Percentiles rank a stretch among this genome's conserved stretches.
Evolutionary conservation across 2,329 filamentous ascomycete species (phyloP).

Genomic region (Diaporthe sp.): DNA sequence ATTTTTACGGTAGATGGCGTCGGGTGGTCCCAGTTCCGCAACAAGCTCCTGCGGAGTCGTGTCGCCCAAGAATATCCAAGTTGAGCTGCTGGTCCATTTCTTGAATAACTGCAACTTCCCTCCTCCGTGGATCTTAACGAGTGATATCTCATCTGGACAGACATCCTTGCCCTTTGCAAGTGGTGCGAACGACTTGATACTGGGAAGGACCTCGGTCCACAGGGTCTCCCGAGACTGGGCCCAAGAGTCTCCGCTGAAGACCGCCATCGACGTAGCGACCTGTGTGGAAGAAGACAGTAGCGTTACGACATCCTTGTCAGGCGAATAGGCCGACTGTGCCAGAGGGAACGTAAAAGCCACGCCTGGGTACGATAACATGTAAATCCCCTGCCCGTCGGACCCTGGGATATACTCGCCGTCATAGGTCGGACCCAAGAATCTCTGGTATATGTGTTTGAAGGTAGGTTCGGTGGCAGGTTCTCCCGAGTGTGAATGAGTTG

Average conservation of each 20-base stretch:
- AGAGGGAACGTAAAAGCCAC: conserved; percentile 93
- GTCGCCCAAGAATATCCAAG: conserved; percentile 82
- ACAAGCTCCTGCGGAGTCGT: conserved; percentile 94
- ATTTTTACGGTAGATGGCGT: conserved; percentile 93
- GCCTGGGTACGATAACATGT: conserved; percentile 93
- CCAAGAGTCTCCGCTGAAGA: conserved; percentile 94
- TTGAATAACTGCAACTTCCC: conserved; percentile 84
- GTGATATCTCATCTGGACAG: conserved; percentile 89
- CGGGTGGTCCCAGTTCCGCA: conserved; percentile 90
- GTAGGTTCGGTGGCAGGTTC: conserved; percentile 71
- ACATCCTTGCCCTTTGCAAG: conserved; percentile 80
- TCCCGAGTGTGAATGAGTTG: conserved; percentile 40
- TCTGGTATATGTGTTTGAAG: conserved; percentile 92
- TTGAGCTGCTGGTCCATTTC: conserved; percentile 73
- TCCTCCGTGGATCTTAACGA: conserved; percentile 81
- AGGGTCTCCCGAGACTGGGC: conserved; percentile 81
- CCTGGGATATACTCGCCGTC: conserved; percentile 90
- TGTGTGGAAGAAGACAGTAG: conserved; percentile 84
- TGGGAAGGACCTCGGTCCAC: conserved; percentile 80
- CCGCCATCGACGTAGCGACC: conserved; percentile 86
- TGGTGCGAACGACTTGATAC: conserved; percentile 78
- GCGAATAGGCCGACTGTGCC: conserved; percentile 79
- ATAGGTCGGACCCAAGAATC: conserved; percentile 93
- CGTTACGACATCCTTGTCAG: conserved; percentile 84
- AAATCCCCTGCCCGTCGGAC: conserved; percentile 68